Evolutionary conservation across 2,329 filamentous ascomycete species (phyloP), one percentile per base, ranked within the genome.

Genomic region (Monosporascus sp.): DNA sequence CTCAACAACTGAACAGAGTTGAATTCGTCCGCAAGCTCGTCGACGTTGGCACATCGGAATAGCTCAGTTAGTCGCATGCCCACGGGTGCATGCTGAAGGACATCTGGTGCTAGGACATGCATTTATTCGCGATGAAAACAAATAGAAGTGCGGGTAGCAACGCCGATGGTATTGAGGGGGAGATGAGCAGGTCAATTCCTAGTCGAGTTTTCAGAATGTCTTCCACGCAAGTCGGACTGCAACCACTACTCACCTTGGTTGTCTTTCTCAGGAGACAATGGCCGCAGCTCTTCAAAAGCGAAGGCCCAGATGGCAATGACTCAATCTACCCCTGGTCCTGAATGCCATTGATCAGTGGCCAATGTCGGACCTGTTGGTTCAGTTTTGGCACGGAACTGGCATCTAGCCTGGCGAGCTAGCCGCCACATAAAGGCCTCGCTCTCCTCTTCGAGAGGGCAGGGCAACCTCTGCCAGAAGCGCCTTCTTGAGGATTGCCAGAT

Each of bases 341-440:
- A 73, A 63, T 79, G 80, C 76, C 78, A 85, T 49, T 75, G 72
- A 64, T 72, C 73, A 49, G 38, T 46, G 37, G 54, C 6, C 65
- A 56, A 68, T 60, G 55, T 65, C 55, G 54, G 64, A 55, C 51
- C 58, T 43, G 46, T 55, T 56, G 54, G 51, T 56, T 63, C 68
- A 49, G 59, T 62, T 56, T 75, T 81, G 51, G 71, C 73, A 70
- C 90, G 94, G 60, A 85, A 82, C 64, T 92, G n/a, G 85, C 90
- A 95, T 52, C 66, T 70, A 31, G 65, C 73, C 48, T 81, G 79
- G 68, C 82, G 85, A 37, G 84, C 76, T 49, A 94, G 73, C 63
- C 80, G 81, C 81, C 89, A 91, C 88, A 92, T 92, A 43, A 86
- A 81, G 58, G 89, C 74, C 69, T 94, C 89, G 43, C 81, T 81